phyloP scores from a whole-genome alignment of 768 basidiomycete genomes.

The Russula abietina region DNA sequence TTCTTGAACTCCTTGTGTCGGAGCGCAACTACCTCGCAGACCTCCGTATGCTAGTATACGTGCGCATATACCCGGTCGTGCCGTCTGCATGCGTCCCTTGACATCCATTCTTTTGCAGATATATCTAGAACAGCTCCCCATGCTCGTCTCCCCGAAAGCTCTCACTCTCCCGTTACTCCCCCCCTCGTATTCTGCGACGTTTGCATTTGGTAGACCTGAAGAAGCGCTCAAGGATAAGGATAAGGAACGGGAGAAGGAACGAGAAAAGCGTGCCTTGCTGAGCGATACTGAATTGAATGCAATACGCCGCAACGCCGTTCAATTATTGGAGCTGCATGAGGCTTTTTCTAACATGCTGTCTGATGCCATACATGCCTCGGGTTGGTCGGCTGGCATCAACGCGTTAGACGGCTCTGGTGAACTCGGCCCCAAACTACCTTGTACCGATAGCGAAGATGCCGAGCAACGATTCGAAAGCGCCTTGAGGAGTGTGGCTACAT shows the following conservation, averaged over 20 bases:
- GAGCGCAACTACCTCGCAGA: slow-evolving; percentile 80
- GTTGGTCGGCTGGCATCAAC: slow-evolving; percentile 34
- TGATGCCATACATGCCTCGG: slow-evolving; percentile 44
- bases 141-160: slow-evolving; percentile 30
- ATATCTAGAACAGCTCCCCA: slow-evolving; percentile 31
- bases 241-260: slow-evolving; percentile 11
- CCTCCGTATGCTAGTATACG: slow-evolving; percentile 68
- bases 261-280: slow-evolving; percentile 48
- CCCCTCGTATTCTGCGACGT: slow-evolving; percentile 30
- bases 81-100: background rate
- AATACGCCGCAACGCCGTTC: slow-evolving; percentile 61
- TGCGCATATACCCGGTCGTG: slow-evolving; percentile 32
- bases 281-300: slow-evolving; percentile 51
- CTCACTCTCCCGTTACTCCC: slow-evolving; percentile 28
- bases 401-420: slow-evolving; percentile 8
- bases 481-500: slow-evolving; percentile 8
- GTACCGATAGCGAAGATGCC: slow-evolving; percentile 3
- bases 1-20: slow-evolving; percentile 79
- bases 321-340: slow-evolving; percentile 65
- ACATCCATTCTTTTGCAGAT: slow-evolving; percentile 39
- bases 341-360: slow-evolving; percentile 53
- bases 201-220: slow-evolving; percentile 13
- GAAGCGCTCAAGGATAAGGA: slow-evolving; percentile 12
- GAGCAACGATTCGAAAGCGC: slow-evolving; percentile 17
- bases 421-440: slow-evolving; percentile 1